Evolutionary conservation across 306 rosid species (phyloP).

Genomic region (Cicer yamashitae): DNA sequence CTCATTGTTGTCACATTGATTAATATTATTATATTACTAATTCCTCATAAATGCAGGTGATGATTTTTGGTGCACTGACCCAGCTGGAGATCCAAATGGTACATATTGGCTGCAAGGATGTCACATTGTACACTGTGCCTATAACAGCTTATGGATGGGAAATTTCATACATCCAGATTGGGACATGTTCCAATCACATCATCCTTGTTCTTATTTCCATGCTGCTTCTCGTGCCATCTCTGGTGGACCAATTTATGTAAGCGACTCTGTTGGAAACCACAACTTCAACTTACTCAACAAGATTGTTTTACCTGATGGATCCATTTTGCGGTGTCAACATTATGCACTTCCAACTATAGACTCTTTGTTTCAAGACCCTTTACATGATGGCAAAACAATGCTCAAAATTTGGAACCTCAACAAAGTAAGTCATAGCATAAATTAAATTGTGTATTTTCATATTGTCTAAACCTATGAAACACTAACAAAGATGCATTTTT

Average conservation of each 20-base stretch:
- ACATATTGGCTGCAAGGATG: constrained; percentile 82
- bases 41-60: constrained; percentile 53
- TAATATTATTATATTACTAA: too few species aligned
- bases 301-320: constrained; percentile 69
- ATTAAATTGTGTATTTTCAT: too few species aligned
- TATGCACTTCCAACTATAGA: constrained; percentile 83
- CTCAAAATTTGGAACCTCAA: constrained; percentile 90
- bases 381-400: constrained; percentile 78
- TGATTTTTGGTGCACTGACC: constrained; percentile 76
- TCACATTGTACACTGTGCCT: constrained; percentile 87
- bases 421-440: constrained; percentile 51
- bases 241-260: constrained; percentile 79
- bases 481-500: too few species aligned
- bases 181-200: constrained; percentile 85
- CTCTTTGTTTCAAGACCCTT: constrained; percentile 71
- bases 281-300: constrained; percentile 71
- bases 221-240: constrained; percentile 81
- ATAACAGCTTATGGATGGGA: constrained; percentile 84
- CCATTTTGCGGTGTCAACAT: constrained; percentile 72
- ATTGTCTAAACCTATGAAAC: too few species aligned
- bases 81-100: constrained; percentile 70
- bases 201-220: constrained; percentile 72
- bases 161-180: constrained; percentile 83
- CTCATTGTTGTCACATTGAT: too few species aligned
- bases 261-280: constrained; percentile 73